Percentiles rank a stretch among this genome's conserved stretches.
Evolutionary conservation across 306 rosid genomes (phyloP).

Genomic region (Lotus japonicus): DNA sequence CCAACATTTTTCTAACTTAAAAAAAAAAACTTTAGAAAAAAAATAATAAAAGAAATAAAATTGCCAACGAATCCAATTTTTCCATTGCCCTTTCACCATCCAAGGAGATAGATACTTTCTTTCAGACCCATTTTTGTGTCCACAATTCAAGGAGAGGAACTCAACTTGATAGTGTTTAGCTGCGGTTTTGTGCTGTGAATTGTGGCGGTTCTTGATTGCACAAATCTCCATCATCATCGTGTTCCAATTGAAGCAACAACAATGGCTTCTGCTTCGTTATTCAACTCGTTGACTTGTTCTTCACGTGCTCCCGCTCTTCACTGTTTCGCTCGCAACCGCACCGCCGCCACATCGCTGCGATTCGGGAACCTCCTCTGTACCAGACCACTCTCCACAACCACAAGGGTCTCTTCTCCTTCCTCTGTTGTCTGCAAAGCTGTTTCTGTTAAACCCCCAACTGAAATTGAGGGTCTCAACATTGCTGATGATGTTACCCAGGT

Average conservation of each 20-base stretch:
- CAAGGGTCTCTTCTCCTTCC: slow-evolving; percentile 25
- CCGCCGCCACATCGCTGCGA: slow-evolving; percentile 1
- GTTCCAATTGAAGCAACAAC: slow-evolving; percentile 5
- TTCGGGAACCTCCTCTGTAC: not conserved
- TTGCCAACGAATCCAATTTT: no score
- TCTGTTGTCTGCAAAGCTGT: slow-evolving; percentile 63
- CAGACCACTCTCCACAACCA: not conserved
- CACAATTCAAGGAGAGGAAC: not conserved
- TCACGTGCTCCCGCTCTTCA: slow-evolving; percentile 20
- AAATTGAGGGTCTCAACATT: slow-evolving; percentile 78
- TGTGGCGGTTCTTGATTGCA: not conserved
- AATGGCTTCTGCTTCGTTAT: slow-evolving; percentile 60
- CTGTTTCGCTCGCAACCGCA: slow-evolving; percentile 1
- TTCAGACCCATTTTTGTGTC: not conserved
- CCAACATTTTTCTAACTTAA: no score
- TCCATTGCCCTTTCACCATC: no score
- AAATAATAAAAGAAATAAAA: no score
- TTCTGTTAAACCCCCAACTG: slow-evolving; percentile 47
- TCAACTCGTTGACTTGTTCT: slow-evolving; percentile 42
- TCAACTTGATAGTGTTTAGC: no score
- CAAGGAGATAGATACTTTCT: no score
- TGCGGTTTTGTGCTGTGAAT: not conserved
- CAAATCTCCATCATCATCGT: not conserved
- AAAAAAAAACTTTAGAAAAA: no score
- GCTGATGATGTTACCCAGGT: slow-evolving; percentile 87